Base-by-base conservation (phyloP, 108 stramenopile genomes). In the Nitzschia sp. region DNA sequence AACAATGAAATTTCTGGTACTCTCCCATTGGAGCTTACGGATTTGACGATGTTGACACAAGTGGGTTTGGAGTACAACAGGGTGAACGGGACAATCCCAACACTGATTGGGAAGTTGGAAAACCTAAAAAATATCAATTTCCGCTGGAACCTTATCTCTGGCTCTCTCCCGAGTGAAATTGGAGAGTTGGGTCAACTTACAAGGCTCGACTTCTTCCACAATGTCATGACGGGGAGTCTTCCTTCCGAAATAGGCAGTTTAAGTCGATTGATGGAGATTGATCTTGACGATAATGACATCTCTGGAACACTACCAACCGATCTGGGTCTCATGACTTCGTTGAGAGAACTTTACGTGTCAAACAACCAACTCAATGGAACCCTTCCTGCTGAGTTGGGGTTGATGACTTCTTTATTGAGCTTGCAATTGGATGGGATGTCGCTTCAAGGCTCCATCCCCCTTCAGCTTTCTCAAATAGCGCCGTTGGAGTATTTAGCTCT, bases 201-300 rank as follows among this genome's bases (percentile, higher is more conserved):
- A 6, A 46, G 51, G 19, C 37, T 80, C 26, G 25, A 62, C 26
- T 52, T 80, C 38, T 62, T 67, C 10, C 50, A 61, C 8, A 86
- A 86, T 63, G 14, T 9, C 10, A 41, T 86, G 8, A 61, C 51
- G 3, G 87, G 87, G 41, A 53, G 41, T 11, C 51, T 88, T 21
- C 75, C 83, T 10, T 17, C 65, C 34, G 58, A 64, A 43, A 34
- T 88, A 2, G 67, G 70, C 12, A 17, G 29, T 12, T 26, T 72
- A 46, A 40, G 50, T 25, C 37, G 8, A 17, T 39, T 78, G 34
- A 38, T 64, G 37, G 12, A 41, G 12, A 22, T 77, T 17, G 64
- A 44, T 22, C 24, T 70, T 24, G 71, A 53, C 34, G 65, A 65
- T 6, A 81, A 81, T 69, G 41, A 41, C 9, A 51, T 81, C 38